Percentiles rank a stretch among this genome's conserved stretches.
phyloP scores from a whole-genome alignment of 768 basidiomycete genomes.

The Candolleomyces aberdarensis region DNA sequence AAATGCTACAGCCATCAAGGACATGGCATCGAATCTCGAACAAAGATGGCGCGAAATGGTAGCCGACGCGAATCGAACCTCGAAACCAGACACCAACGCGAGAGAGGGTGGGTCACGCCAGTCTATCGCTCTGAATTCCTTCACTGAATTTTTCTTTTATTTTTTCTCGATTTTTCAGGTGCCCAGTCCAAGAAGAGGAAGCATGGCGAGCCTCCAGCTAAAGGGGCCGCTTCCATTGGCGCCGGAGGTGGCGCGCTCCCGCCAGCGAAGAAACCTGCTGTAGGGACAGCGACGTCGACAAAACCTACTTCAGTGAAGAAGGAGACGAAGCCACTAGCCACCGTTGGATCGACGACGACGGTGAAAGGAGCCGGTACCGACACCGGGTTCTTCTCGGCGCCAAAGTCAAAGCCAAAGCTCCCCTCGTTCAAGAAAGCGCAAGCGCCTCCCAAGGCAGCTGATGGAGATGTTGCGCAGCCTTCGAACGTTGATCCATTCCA shows the following conservation, averaged over 20 bases:
- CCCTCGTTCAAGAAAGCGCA: constrained; percentile 84
- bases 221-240: no score
- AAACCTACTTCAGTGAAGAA: constrained; percentile 28
- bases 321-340: no score
- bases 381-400: constrained; percentile 85
- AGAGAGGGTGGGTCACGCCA: constrained; percentile 75
- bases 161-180: constrained; percentile 37
- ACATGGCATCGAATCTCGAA: constrained; percentile 88
- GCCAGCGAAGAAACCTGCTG: constrained; percentile 64
- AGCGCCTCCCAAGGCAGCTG: constrained; percentile 13
- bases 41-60: constrained; percentile 75
- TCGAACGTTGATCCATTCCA: constrained; percentile 79
- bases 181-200: constrained; percentile 74
- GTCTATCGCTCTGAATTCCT: constrained; percentile 24
- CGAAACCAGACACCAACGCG: constrained; percentile 38
- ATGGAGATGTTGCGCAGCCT: constrained; percentile 70
- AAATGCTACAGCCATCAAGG: constrained; percentile 75
- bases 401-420: constrained; percentile 79
- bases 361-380: constrained; percentile 82
- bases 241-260: constrained; percentile 35
- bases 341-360: constrained; percentile 8
- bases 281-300: constrained; percentile 40
- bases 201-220: constrained; percentile 41
- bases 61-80: constrained; percentile 34
- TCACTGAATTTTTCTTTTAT: constrained; percentile 13